Conservation (phyloP, 805 yeast species). For the Saccharomycopsis fibuligera region DNA sequence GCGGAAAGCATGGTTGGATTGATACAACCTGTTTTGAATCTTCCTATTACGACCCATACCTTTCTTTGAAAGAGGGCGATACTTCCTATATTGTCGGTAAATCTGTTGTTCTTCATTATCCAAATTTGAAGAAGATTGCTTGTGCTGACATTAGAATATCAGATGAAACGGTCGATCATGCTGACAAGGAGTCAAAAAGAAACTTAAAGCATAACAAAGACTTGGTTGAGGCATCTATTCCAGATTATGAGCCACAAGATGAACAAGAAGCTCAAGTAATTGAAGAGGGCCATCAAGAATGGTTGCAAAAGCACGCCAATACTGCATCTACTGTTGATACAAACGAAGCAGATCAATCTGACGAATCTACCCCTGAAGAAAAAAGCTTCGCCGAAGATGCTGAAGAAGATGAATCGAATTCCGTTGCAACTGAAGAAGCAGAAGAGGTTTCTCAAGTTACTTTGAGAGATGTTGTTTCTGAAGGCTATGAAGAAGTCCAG, state of each 20-base stretch:
- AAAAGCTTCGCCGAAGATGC: background rate
- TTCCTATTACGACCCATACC: slow-evolving; percentile 55
- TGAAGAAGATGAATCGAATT: background rate
- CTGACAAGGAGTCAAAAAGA: slow-evolving; percentile 24
- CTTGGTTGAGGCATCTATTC: slow-evolving; percentile 14
- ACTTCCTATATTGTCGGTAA: slow-evolving; percentile 55
- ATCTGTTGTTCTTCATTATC: slow-evolving; percentile 51
- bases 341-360: slow-evolving; percentile 10
- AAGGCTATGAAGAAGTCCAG: slow-evolving; percentile 4
- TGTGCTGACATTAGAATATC: slow-evolving; percentile 50
- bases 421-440: background rate
- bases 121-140: slow-evolving; percentile 49
- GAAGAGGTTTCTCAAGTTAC: background rate
- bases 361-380: slow-evolving; percentile 11
- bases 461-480: slow-evolving; percentile 2
- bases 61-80: slow-evolving; percentile 51
- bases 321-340: slow-evolving; percentile 26
- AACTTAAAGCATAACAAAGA: slow-evolving; percentile 17
- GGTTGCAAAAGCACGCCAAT: slow-evolving; percentile 12
- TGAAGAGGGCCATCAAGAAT: slow-evolving; percentile 19
- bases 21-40: slow-evolving; percentile 64
- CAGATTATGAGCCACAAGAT: slow-evolving; percentile 22
- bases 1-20: slow-evolving; percentile 73
- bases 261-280: slow-evolving; percentile 22
- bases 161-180: slow-evolving; percentile 20